phyloP scores from a whole-genome alignment of 768 basidiomycete species.

The Coprinopsis strossmayeri region DNA sequence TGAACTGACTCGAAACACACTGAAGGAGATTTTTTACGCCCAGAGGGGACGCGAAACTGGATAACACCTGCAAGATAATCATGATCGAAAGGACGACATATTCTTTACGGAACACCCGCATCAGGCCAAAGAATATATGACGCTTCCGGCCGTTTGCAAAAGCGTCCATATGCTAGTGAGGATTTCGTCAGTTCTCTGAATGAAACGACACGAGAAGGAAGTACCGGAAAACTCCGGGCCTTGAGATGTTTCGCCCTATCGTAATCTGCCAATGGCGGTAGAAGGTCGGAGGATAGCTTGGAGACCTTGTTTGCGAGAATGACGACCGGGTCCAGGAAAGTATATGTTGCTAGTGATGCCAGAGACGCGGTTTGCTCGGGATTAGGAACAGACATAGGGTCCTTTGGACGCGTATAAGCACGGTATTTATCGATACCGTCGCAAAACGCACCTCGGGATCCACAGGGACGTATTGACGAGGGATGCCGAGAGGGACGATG shows the following conservation, averaged over 20 bases:
- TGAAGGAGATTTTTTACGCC: slow-evolving; percentile 31
- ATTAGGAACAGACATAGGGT: slow-evolving; percentile 29
- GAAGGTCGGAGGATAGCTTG: slow-evolving; percentile 44
- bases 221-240: slow-evolving; percentile 21
- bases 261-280: slow-evolving; percentile 62
- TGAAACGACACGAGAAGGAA: not conserved
- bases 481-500: slow-evolving; percentile 11
- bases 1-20: slow-evolving; percentile 23
- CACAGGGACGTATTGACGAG: slow-evolving; percentile 14
- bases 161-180: slow-evolving; percentile 27
- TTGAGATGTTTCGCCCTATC: slow-evolving; percentile 33
- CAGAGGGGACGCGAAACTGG: slow-evolving; percentile 28
- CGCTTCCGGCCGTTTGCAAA: slow-evolving; percentile 28
- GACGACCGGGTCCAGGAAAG: slow-evolving; percentile 51
- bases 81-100: slow-evolving; percentile 24
- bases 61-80: slow-evolving; percentile 21
- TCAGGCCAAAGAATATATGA: slow-evolving; percentile 39
- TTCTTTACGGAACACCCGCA: slow-evolving; percentile 29
- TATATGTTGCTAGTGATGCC: slow-evolving; percentile 37
- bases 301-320: slow-evolving; percentile 37
- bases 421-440: not conserved
- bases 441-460: slow-evolving; percentile 10
- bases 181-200: not conserved
- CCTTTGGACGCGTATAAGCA: slow-evolving; percentile 16
- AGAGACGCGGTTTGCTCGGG: slow-evolving; percentile 49